These are phyloP conservation scores for Mikania micrantha DNA, from an alignment of 129 eudicot species.

Conservation along the genomic window DNA sequence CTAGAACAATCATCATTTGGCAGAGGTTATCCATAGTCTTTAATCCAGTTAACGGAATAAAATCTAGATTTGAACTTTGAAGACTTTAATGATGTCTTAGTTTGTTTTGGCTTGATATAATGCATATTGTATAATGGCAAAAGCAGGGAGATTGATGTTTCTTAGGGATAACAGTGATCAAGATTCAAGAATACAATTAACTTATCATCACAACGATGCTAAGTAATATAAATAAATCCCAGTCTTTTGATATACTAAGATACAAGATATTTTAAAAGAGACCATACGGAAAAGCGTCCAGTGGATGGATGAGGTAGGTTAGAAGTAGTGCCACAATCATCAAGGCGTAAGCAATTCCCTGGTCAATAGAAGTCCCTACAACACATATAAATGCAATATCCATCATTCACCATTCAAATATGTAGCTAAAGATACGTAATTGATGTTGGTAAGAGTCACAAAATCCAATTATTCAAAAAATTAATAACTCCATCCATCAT, in stretches of 20 bases:
- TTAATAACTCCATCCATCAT: background rate
- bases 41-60: background rate
- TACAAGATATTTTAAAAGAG: slow-evolving; percentile 17
- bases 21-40: background rate
- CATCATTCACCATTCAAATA: background rate
- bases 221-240: background rate
- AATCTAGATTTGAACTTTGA: background rate
- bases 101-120: too few species aligned
- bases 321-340: slow-evolving; percentile 57
- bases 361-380: slow-evolving; percentile 61
- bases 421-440: too few species aligned
- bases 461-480: background rate
- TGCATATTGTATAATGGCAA: background rate
- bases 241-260: slow-evolving; percentile 10
- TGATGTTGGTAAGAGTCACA: too few species aligned
- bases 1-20: background rate
- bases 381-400: background rate
- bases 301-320: slow-evolving; percentile 59
- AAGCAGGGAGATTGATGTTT: background rate
- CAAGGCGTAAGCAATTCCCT: slow-evolving; percentile 54
- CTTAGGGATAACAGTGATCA: slow-evolving; percentile 10
- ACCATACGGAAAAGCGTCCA: slow-evolving; percentile 40
- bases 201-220: background rate
- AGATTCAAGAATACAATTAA: slow-evolving; percentile 13
- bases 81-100: too few species aligned